A percentile compares a stretch with the other conserved stretches of the same genome.
Conservation (phyloP, 192 early-diverging fungal genomes). For the Paraglomus brasilianum region DNA sequence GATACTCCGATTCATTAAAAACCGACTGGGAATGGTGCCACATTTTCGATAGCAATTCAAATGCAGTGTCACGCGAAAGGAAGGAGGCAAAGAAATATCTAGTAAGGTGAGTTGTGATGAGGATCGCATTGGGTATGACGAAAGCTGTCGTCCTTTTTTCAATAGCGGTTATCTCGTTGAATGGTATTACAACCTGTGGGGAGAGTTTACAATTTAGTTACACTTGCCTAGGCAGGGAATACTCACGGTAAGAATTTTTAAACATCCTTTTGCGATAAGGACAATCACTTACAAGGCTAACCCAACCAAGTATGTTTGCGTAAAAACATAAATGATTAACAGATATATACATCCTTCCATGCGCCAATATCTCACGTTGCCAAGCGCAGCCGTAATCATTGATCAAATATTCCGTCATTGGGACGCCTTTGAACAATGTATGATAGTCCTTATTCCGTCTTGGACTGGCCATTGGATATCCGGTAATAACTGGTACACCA, state of each 20-base stretch:
- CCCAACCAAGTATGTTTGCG: constrained; percentile 90
- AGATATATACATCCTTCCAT: constrained; percentile 84
- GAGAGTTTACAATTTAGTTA: background rate
- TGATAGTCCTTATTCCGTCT: constrained; percentile 45
- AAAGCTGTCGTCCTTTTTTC: constrained; percentile 83
- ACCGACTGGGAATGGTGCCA: constrained; percentile 51
- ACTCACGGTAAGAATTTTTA: background rate
- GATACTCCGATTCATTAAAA: constrained; percentile 30
- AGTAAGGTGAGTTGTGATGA: constrained; percentile 61
- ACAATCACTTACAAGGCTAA: constrained; percentile 60
- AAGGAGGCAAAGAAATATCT: constrained; percentile 87
- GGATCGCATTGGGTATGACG: constrained; percentile 88
- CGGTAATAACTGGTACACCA: background rate
- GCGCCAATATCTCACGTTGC: constrained; percentile 86
- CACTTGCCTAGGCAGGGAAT: background rate
- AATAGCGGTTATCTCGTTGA: constrained; percentile 77
- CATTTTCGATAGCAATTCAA: constrained; percentile 65
- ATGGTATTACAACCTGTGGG: constrained; percentile 63
- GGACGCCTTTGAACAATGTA: constrained; percentile 42
- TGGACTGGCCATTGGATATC: constrained; percentile 21
- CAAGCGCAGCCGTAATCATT: constrained; percentile 81
- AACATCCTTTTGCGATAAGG: background rate
- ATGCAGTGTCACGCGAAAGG: constrained; percentile 77
- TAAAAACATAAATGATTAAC: constrained; percentile 81
- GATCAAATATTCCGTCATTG: constrained; percentile 40